Evolutionary conservation across 2,329 filamentous ascomycete genomes (phyloP).

Genomic region (Ascochyta viciae-villosae): DNA sequence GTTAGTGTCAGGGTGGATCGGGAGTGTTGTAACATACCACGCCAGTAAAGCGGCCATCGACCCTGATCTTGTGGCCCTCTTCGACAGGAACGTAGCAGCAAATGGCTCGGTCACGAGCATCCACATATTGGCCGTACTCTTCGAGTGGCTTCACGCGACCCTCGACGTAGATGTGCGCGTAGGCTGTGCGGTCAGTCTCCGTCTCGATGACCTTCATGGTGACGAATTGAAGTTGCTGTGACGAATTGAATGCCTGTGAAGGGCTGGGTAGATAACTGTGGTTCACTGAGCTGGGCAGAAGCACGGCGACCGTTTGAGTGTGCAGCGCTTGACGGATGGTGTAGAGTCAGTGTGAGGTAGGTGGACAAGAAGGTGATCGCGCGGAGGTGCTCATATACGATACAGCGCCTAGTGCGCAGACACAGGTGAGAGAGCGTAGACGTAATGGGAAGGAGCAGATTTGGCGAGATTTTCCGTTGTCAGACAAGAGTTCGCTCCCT

Average conservation of each 20-base stretch:
- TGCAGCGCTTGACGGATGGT: neutral
- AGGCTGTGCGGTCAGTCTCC: slow-evolving; percentile 42
- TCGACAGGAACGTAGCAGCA: slow-evolving; percentile 49
- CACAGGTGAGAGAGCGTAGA: slow-evolving; percentile 2
- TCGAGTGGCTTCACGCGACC: slow-evolving; percentile 32
- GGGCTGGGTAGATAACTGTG: too few relatives aligned
- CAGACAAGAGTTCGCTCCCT: neutral
- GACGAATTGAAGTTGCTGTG: neutral
- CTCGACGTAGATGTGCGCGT: slow-evolving; percentile 35
- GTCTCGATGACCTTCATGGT: slow-evolving; percentile 50
- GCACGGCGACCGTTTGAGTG: neutral
- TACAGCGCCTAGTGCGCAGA: neutral
- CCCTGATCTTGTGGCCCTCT: slow-evolving; percentile 38
- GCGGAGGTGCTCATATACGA: neutral
- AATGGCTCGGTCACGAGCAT: slow-evolving; percentile 31
- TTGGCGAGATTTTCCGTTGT: neutral
- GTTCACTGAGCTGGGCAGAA: neutral
- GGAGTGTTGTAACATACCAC: slow-evolving; percentile 26
- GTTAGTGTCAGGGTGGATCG: neutral
- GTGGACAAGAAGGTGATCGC: neutral
- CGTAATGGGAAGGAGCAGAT: neutral
- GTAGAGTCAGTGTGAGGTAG: neutral
- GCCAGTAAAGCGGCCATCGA: slow-evolving; percentile 44
- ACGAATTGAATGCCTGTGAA: neutral
- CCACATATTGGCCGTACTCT: slow-evolving; percentile 46